Evolutionary conservation across 306 rosid species (phyloP).

Genomic region (Rosa rugosa): DNA sequence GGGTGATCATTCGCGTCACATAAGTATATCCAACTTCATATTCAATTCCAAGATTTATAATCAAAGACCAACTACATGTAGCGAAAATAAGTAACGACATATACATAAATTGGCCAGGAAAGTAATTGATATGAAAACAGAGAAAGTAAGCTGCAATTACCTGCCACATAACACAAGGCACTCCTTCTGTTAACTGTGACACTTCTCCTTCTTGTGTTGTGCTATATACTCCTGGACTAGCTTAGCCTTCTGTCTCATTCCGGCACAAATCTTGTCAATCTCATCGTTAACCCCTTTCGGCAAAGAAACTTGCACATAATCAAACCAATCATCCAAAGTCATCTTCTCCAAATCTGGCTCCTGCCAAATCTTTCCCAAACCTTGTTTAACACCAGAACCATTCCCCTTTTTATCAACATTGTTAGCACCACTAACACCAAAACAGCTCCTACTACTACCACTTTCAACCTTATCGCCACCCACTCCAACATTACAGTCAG

Average conservation of each 20-base stretch:
- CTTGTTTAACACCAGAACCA: neutral
- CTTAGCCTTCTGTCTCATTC: neutral
- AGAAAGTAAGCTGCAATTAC: neutral
- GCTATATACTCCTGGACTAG: constrained; percentile 8
- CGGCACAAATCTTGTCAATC: neutral
- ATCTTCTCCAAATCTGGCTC: constrained; percentile 2
- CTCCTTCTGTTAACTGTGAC: neutral
- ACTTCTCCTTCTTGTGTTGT: neutral
- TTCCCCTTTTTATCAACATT: neutral
- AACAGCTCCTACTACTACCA: neutral
- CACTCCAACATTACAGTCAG: constrained; percentile 5
- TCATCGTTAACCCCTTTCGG: neutral
- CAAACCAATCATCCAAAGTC: constrained; percentile 5
- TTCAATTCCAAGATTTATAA: neutral
- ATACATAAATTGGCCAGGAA: neutral
- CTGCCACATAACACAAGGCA: neutral
- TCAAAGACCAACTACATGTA: neutral
- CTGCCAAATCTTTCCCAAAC: neutral
- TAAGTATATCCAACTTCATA: neutral
- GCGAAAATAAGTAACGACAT: neutral
- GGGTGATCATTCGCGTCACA: neutral
- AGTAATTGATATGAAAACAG: neutral
- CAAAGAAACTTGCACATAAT: neutral
- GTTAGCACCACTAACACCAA: neutral
- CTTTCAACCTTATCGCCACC: neutral